phyloP scores from a whole-genome alignment of 805 yeast genomes.

The Candida odintsovae region DNA sequence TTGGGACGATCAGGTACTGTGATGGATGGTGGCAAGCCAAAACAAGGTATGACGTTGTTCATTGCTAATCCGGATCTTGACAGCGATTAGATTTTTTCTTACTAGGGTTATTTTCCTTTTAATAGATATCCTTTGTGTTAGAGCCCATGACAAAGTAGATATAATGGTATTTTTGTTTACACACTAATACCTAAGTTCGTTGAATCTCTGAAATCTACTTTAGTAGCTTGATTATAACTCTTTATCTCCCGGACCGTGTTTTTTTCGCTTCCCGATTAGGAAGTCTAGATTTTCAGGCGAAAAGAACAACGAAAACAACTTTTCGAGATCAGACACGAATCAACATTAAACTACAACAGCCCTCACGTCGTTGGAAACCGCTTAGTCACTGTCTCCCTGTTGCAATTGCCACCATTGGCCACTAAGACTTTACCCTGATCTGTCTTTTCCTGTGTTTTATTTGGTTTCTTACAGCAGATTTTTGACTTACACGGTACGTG shows the following conservation, averaged over 20 bases:
- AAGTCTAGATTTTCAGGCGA: background rate
- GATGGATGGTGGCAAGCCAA: conserved; percentile 19
- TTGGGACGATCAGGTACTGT: conserved; percentile 32
- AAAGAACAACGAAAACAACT: background rate
- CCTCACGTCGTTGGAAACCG: background rate
- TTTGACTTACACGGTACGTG: background rate
- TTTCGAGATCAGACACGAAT: background rate
- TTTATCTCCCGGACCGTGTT: no score
- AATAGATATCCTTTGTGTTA: no score
- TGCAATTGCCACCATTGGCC: background rate
- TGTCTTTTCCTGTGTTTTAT: background rate
- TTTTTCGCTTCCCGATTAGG: background rate
- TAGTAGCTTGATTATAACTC: no score
- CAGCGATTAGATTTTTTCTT: conserved; percentile 27
- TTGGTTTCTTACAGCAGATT: background rate
- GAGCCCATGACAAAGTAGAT: no score
- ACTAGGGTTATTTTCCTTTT: no score
- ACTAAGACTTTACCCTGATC: background rate
- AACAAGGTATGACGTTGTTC: conserved; percentile 35
- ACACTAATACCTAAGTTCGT: no score
- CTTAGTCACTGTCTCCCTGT: background rate
- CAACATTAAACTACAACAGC: background rate
- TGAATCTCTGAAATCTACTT: no score
- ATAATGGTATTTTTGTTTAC: no score
- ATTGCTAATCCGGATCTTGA: conserved; percentile 57